Percentiles rank a stretch among this genome's conserved stretches.
phyloP scores from a whole-genome alignment of 129 eudicot genomes.

The Sambucus nigra region DNA sequence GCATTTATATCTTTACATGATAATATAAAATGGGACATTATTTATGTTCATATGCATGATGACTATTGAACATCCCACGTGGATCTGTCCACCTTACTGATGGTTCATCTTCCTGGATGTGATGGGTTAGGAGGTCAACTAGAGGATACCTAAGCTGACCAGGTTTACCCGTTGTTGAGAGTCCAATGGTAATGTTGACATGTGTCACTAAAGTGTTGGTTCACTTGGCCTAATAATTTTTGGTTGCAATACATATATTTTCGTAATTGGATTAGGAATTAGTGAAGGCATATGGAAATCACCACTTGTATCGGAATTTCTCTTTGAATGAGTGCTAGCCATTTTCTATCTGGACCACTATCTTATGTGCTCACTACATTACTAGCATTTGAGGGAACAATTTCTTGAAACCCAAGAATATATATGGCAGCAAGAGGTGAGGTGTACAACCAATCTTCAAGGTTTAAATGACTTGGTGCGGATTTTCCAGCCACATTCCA shows the following conservation, averaged over 20 bases:
- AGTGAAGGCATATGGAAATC: slow-evolving; percentile 49
- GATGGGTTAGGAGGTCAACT: no score
- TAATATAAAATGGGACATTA: no score
- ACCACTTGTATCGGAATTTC: slow-evolving; percentile 46
- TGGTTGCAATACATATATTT: slow-evolving; percentile 51
- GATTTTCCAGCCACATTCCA: slow-evolving; percentile 98
- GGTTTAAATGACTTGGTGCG: slow-evolving; percentile 64
- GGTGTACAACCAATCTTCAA: slow-evolving; percentile 90
- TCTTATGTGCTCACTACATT: slow-evolving; percentile 94
- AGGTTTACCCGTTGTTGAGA: no score
- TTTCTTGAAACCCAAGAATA: slow-evolving; percentile 96
- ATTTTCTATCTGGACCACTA: slow-evolving; percentile 83
- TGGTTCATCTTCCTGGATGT: no score
- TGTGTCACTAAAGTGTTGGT: no score
- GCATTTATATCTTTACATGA: no score
- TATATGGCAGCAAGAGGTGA: slow-evolving; percentile 91
- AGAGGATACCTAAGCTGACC: no score
- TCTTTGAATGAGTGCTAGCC: slow-evolving; percentile 68
- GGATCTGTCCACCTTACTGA: no score
- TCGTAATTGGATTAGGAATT: slow-evolving; percentile 44
- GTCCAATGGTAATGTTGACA: no score
- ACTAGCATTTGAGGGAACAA: slow-evolving; percentile 93
- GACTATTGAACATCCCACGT: no score
- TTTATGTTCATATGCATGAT: no score
- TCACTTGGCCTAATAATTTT: no score